Percentiles rank a stretch among this genome's conserved stretches.
These are phyloP conservation scores for Diphasiastrum complanatum DNA, from an alignment of 83 land plant species.

Conservation along the genomic window DNA sequence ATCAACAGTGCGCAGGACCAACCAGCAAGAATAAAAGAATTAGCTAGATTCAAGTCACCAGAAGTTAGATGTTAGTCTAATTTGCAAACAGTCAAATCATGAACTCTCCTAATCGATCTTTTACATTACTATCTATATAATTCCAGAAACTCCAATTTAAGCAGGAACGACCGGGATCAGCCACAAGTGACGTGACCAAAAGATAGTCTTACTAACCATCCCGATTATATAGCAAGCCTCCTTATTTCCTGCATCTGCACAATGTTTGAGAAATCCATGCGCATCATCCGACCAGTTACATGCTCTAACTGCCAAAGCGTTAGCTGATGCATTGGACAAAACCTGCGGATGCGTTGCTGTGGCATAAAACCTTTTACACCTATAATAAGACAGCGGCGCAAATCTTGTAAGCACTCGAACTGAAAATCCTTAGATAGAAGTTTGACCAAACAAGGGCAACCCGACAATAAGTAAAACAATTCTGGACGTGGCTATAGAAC, in stretches of 20 bases:
- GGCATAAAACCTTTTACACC: slow-evolving; percentile 58
- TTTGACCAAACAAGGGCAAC: no score
- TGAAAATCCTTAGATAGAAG: no score
- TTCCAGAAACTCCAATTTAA: no score
- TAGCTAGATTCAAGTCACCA: no score
- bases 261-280: slow-evolving; percentile 48
- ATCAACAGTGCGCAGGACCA: no score
- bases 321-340: slow-evolving; percentile 30
- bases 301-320: slow-evolving; percentile 37
- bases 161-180: neutral
- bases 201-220: slow-evolving; percentile 43
- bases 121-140: neutral
- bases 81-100: no score
- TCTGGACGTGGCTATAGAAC: no score
- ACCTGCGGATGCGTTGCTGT: slow-evolving; percentile 44
- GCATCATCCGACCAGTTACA: slow-evolving; percentile 56
- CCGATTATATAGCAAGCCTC: slow-evolving; percentile 70
- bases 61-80: no score
- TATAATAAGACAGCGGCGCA: slow-evolving; percentile 18
- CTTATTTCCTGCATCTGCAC: slow-evolving; percentile 55
- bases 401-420: no score
- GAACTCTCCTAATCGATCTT: no score
- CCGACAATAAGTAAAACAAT: no score
- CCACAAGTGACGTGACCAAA: neutral
- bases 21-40: no score